Evolutionary conservation across 345 rosid species (phyloP), one percentile per base, ranked within the genome.

Genomic region (Salix udensis): DNA sequence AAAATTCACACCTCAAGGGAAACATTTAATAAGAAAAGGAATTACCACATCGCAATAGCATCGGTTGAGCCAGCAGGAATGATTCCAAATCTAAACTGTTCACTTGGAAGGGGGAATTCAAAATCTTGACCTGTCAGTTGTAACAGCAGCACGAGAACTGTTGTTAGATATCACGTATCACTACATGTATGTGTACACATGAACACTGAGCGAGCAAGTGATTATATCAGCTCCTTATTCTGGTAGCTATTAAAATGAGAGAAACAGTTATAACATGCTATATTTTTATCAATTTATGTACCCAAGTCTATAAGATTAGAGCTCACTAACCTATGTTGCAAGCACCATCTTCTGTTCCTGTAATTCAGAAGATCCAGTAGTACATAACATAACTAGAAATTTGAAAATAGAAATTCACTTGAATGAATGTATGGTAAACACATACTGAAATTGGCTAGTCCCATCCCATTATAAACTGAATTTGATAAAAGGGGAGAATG

Each of bases 41-140:
- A 65, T 26, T 86, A 94, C 98, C 98, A 91, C 73, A 94, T 89
- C 60, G 84, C 97, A 76, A 91, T 88, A 24, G 98, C 97, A 78
- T 94, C 97, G 40, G 97, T 94, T 81, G 97, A 94, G 74, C 98
- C 97, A 72, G 98, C 89, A 19, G 97, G 98, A 76, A 91, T 92
- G 83, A 94, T 85, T 77, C 98, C 97, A 66, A 94, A 88, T 82
- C 95, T 87, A 65, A 91, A 86, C 71, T 75, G 65, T 77, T 81
- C 87, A 76, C 79, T 83, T 72, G 78, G 89, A 68, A 86, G 77
- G 40, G 77, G 85, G 78, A 84, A 85, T 55, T 85, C 77, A 19
- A 81, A 55, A 79, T 84, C 88, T 72, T 79, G 81, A 86, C 72
- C 88, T 91, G 85, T 76, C 26, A 76, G 36, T 81, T 66, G 40